Evolutionary conservation across 2,329 filamentous ascomycete genomes (phyloP), one percentile per base, ranked within the genome.

Genomic region (Alternaria burnsii): DNA sequence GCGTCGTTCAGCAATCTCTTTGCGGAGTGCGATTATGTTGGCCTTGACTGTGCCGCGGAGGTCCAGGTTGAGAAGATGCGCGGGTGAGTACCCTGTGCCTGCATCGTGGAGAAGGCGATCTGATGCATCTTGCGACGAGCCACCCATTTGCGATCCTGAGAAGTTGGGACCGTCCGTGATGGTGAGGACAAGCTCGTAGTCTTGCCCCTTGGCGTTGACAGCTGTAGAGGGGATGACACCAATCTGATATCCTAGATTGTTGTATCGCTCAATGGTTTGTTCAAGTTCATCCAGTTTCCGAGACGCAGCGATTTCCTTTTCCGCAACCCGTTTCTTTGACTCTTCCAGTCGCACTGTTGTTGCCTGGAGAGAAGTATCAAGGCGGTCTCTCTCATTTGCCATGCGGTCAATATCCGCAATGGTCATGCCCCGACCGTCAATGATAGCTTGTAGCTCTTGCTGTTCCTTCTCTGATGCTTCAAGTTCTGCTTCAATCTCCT

Each of bases 341-440:
- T 98, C 95, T 58, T 97, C 94, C 0, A 97, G 84, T 53, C 92
- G 87, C 55, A 87, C 84, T 6, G 88, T 85, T 0, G 92, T 91
- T 2, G 89, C 87, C 70, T 97, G 93, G 44, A 97, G 90, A 42
- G 90, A 91, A 71, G 91, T 94, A 67, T 97, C 92, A n/a, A 99
- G 86, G 47, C 95, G 89, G 73, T 99, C 95, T 54, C 94, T 89
- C 78, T 99, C 95, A 36, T 92, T 90, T 70, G 93, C 97, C 94
- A 99, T 97, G 78, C 95, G 93, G 85, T 99, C 95, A 75, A 99
- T 98, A 85, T 99, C 95, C 81, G 95, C 91, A 81, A 97, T 96
- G 72, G 93, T 96, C 76, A 99, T 94, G 3, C 95, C 95, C 75
- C 97, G 93, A 69, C 91, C 89, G 78, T 98, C 95, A 28, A 99